Conservation (phyloP, 768 basidiomycete species). For the Fibroporia radiculosa region DNA sequence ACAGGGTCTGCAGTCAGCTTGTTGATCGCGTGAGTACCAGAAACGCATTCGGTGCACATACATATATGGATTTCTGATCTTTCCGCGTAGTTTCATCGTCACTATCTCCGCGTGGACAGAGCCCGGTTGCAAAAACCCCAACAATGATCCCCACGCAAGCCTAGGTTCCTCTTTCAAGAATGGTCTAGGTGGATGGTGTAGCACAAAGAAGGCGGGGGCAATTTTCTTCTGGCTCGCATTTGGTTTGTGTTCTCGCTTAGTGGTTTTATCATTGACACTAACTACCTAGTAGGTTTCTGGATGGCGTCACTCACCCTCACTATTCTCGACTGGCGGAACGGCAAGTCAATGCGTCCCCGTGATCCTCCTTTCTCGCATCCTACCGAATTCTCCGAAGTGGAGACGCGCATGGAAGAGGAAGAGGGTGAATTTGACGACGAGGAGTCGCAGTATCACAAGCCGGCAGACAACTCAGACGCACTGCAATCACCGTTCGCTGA, state of each 20-base stretch:
- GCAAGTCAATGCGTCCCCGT: constrained; percentile 42
- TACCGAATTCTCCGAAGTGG: constrained; percentile 17
- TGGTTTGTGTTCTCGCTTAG: constrained; percentile 34
- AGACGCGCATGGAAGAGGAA: constrained; percentile 33
- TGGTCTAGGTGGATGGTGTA: constrained; percentile 77
- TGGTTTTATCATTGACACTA: constrained; percentile 1
- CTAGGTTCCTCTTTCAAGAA: constrained; percentile 56
- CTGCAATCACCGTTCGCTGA: constrained; percentile 45
- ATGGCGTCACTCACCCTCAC: constrained; percentile 56
- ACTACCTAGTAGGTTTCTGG: constrained; percentile 56
- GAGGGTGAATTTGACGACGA: constrained; percentile 47
- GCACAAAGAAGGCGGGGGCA: constrained; percentile 83
- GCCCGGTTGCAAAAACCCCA: constrained; percentile 80
- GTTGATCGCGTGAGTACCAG: constrained; percentile 62
- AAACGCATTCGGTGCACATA: not conserved
- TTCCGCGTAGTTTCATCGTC: constrained; percentile 51
- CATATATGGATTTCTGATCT: not conserved
- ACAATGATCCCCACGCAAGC: constrained; percentile 72
- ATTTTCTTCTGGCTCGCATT: constrained; percentile 88
- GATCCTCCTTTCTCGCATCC: constrained; percentile 78
- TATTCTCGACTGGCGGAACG: constrained; percentile 71
- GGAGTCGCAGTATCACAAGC: constrained; percentile 44
- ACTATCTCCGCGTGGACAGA: constrained; percentile 86
- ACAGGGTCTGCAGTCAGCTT: constrained; percentile 58
- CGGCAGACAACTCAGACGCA: constrained; percentile 22